Evolutionary conservation across 495 filamentous ascomycete species (phyloP).

Genomic region (Neurospora sp.): DNA sequence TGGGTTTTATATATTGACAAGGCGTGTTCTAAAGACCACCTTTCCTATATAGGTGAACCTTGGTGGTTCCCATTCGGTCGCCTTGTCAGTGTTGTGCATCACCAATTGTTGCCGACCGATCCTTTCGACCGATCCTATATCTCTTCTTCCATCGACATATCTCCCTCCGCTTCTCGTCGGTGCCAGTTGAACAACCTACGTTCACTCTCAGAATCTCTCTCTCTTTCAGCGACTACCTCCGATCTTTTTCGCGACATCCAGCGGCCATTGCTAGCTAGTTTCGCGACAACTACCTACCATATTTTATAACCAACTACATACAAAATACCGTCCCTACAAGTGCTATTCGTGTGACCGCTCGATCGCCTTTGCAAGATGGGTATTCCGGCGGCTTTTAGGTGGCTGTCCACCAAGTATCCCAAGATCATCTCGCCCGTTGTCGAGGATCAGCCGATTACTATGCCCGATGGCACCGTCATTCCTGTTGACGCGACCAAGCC

Average conservation of each 20-base stretch:
- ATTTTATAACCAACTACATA: neutral
- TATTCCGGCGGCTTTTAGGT: conserved; percentile 88
- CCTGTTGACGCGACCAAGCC: conserved; percentile 74
- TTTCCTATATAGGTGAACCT: neutral
- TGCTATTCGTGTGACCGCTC: neutral
- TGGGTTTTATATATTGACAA: neutral
- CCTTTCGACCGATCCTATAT: neutral
- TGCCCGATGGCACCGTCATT: conserved; percentile 67
- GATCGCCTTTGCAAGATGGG: conserved; percentile 53
- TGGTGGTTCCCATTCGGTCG: neutral
- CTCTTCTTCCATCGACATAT: neutral
- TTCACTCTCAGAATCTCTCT: neutral
- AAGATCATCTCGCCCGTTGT: conserved; percentile 89
- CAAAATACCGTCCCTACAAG: neutral
- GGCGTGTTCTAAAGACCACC: neutral
- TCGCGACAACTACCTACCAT: neutral
- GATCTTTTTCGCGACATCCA: neutral
- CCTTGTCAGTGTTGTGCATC: neutral
- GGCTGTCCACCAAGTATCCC: conserved; percentile 90
- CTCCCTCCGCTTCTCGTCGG: neutral
- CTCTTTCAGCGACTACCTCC: neutral
- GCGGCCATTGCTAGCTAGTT: neutral
- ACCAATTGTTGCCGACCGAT: neutral
- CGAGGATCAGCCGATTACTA: conserved; percentile 67
- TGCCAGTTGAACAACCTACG: neutral